phyloP scores from a whole-genome alignment of 2,329 filamentous ascomycete species.

The Aurifilum marmelostoma region DNA sequence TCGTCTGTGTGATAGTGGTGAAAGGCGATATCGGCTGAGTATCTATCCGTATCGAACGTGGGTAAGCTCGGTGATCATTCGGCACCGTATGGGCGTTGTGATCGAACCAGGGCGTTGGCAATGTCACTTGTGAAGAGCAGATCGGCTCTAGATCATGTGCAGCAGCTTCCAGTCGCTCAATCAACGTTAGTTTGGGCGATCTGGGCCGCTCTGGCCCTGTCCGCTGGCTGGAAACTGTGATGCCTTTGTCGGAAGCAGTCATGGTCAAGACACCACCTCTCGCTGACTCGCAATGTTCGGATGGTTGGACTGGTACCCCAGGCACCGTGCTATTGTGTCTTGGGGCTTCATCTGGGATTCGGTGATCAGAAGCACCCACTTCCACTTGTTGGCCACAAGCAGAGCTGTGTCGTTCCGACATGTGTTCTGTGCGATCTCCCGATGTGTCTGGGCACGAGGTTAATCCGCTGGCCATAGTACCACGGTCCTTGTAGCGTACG shows the following conservation, averaged over 20 bases:
- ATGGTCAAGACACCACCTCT: not conserved
- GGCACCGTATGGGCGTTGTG: not conserved
- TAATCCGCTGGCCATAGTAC: constrained; percentile 23
- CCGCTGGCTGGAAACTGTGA: not conserved
- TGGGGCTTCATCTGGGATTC: not conserved
- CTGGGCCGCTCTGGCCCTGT: constrained; percentile 17
- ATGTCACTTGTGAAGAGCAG: not conserved
- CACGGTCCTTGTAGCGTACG: constrained; percentile 31
- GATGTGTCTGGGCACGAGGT: not conserved
- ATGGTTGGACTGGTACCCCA: not conserved
- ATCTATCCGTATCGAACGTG: not conserved
- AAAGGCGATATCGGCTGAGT: not conserved
- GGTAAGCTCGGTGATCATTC: not conserved
- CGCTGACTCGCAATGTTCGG: constrained; percentile 35
- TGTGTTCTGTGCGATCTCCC: not conserved
- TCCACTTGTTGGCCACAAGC: not conserved
- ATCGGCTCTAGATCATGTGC: not conserved
- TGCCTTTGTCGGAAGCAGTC: not conserved
- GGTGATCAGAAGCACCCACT: not conserved
- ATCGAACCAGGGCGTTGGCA: not conserved
- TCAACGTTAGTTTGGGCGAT: constrained; percentile 20
- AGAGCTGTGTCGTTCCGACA: not conserved
- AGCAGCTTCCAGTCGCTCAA: constrained; percentile 26
- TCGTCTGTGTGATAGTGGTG: not conserved
- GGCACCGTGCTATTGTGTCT: not conserved